Conservation (phyloP, 176 grass and related monocot species). For the Rhipidocladum racemiflorum region DNA sequence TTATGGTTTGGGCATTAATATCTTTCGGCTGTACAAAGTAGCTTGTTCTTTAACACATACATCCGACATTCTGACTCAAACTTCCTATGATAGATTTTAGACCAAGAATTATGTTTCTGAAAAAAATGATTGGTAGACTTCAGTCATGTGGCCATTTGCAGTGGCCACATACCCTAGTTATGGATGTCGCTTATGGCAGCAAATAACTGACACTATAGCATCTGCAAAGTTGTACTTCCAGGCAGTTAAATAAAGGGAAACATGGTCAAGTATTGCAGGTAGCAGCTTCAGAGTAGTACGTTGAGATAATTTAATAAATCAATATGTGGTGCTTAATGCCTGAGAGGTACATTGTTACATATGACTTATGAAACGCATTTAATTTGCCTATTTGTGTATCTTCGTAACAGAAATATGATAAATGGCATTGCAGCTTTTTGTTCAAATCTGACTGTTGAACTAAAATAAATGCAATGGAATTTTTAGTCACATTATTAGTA, state of each 20-base stretch:
- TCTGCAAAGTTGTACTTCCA: background rate
- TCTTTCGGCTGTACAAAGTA: background rate
- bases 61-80: background rate
- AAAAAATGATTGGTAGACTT: background rate
- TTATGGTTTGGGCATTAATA: background rate
- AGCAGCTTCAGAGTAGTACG: conserved; percentile 8
- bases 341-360: background rate
- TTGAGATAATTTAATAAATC: conserved; percentile 13
- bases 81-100: background rate
- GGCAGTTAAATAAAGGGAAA: conserved; percentile 17
- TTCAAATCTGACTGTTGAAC: background rate
- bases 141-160: background rate
- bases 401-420: background rate
- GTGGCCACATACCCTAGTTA: background rate
- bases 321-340: background rate
- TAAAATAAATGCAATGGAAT: background rate
- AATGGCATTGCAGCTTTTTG: background rate
- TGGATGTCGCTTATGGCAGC: background rate
- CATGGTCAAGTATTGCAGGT: background rate
- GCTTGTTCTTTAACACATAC: conserved; percentile 9
- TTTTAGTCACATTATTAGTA: background rate
- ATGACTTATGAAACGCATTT: background rate
- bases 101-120: background rate
- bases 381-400: background rate
- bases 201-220: background rate